phyloP scores from a whole-genome alignment of 2,329 filamentous ascomycete species.

The Diaporthe amygdali region DNA sequence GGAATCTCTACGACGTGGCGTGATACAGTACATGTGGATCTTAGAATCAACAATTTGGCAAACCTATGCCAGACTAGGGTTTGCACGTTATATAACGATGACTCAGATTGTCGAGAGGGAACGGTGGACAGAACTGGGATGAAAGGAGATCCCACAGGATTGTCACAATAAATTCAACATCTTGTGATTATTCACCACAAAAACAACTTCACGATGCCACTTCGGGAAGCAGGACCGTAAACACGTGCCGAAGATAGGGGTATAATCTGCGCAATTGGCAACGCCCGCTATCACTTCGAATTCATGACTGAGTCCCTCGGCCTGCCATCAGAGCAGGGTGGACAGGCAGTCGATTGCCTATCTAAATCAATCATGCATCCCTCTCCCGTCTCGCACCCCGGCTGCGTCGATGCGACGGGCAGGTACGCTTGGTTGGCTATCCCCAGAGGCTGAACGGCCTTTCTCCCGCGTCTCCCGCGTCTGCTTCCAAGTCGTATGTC shows the following conservation, averaged over 20 bases:
- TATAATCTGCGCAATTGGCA: not conserved
- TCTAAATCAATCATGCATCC: not conserved
- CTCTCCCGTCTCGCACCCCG: not conserved
- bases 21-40: too few relatives aligned
- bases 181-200: not conserved
- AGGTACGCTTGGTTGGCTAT: not conserved
- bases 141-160: not conserved
- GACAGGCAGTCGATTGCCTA: not conserved
- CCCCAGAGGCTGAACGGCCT: not conserved
- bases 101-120: too few relatives aligned
- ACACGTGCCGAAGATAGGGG: not conserved
- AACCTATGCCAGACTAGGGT: too few relatives aligned
- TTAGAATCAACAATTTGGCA: too few relatives aligned
- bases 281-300: not conserved
- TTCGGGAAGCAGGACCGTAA: not conserved
- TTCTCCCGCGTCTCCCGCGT: too few relatives aligned
- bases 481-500: not conserved
- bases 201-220: not conserved
- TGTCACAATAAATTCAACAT: not conserved
- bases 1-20: too few relatives aligned
- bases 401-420: not conserved
- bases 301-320: not conserved
- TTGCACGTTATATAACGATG: too few relatives aligned
- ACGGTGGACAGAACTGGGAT: too few relatives aligned
- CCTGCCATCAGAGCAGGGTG: not conserved